Evolutionary conservation across 2,329 filamentous ascomycete genomes (phyloP).

Genomic region (Venturia carpophila): DNA sequence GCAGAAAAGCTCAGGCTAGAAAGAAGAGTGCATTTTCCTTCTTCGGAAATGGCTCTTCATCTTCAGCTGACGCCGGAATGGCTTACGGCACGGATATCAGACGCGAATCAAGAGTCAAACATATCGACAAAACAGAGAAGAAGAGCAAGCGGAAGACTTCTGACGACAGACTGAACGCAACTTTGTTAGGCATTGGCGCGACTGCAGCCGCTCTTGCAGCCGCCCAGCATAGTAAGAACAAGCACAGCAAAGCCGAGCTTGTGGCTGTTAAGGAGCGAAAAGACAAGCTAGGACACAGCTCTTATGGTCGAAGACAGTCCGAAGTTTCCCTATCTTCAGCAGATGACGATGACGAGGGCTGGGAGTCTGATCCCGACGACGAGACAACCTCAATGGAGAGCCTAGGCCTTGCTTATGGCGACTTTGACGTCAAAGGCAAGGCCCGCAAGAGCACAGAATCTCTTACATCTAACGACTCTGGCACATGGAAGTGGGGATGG

Average conservation of each 20-base stretch:
- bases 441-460: conserved; percentile 44
- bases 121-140: conserved; percentile 20
- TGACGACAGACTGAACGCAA: conserved; percentile 40
- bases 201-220: conserved; percentile 43
- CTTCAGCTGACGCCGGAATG: conserved; percentile 37
- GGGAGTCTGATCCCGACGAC: conserved; percentile 25
- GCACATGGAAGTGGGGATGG: conserved; percentile 52
- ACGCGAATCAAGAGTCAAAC: conserved; percentile 6
- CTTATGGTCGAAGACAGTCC: conserved; percentile 22
- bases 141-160: conserved; percentile 32
- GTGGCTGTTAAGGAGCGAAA: conserved; percentile 31
- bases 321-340: conserved; percentile 30
- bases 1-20: conserved; percentile 25
- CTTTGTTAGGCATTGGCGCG: conserved; percentile 39
- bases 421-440: conserved; percentile 26
- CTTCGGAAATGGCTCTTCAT: conserved; percentile 41
- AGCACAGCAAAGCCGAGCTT: conserved; percentile 25
- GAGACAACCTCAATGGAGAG: conserved; percentile 20
- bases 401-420: conserved; percentile 53
- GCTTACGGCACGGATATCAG: conserved; percentile 35
- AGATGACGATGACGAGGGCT: conserved; percentile 46
- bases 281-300: conserved; percentile 19
- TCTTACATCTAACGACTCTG: conserved; percentile 45
- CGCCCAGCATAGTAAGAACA: conserved; percentile 30
- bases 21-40: conserved; percentile 42